Evolutionary conservation across 2,329 filamentous ascomycete genomes (phyloP).

Genomic region (Colletotrichum euphorbiae): DNA sequence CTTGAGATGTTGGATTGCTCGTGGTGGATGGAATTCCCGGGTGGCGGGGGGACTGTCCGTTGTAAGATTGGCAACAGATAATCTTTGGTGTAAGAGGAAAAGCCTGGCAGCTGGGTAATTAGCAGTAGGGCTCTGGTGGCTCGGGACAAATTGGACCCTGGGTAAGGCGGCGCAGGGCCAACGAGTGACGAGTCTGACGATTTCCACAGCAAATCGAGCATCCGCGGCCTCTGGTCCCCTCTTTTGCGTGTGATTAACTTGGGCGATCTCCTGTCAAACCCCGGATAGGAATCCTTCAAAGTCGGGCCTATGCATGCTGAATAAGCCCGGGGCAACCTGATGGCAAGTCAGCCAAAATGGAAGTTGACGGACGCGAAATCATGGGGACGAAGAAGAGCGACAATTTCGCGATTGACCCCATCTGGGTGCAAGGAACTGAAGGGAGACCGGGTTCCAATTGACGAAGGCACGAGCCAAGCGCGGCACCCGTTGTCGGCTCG

Average conservation of each 20-base stretch:
- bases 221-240: background rate
- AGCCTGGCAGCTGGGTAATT: conserved; percentile 28
- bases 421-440: conserved; percentile 10
- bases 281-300: conserved; percentile 6
- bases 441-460: background rate
- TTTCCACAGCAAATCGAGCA: conserved; percentile 13
- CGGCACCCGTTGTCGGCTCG: conserved; percentile 24
- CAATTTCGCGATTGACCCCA: conserved; percentile 19
- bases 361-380: background rate
- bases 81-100: conserved; percentile 19
- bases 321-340: conserved; percentile 4
- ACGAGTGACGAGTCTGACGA: conserved; percentile 5
- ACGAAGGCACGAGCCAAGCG: conserved; percentile 28
- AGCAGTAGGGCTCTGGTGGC: conserved; percentile 29
- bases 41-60: conserved; percentile 1
- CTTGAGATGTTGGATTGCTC: background rate
- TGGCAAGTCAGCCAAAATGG: background rate
- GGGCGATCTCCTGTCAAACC: conserved; percentile 16
- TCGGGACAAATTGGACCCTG: conserved; percentile 20
- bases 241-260: background rate
- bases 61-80: conserved; percentile 20
- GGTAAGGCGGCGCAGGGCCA: background rate
- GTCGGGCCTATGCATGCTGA: conserved; percentile 18
- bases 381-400: too few relatives aligned
- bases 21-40: too few relatives aligned